Base-by-base conservation (phyloP, 495 filamentous ascomycete genomes). In the Melanomma pulvis-pyrius region DNA sequence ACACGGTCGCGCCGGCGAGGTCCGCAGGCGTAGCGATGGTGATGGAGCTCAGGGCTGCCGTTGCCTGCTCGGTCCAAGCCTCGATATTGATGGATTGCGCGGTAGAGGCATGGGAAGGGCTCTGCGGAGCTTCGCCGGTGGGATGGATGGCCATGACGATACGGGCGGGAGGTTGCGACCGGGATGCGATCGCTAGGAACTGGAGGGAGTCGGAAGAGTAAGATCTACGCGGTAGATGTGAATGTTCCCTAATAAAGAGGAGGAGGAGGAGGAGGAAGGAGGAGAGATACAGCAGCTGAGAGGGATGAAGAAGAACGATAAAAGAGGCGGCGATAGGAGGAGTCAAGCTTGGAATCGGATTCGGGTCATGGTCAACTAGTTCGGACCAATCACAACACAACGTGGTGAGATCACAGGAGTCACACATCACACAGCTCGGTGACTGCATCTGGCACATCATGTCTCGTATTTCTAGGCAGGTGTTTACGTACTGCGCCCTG, bases 31-130 rank as follows among this genome's bases (percentile, higher is more conserved):
- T 12, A 44, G 74, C 69, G 60, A 74, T 63, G 46, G 67, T 59
- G 5, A 76, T 39, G 25, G 58, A 29, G 62, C 55, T 51, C 13
- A 76, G 49, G 32, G 73, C 64, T 13, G 58, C 71, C 0, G 69
- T 68, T 21, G 74, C 67, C 36, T 70, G 63, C 54, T 74, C 68
- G 39, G 74, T 75, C 74, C 73, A 75, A 32, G 68, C 68, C 63
- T 73, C 71, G 36, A 75, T 70, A 50, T 71, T 67, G 56, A 71
- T 65, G 57, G 59, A 54, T 21, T 44, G 32, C 17, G 55, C 1
- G 11, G 30, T 28, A 22, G 51, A 13, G n/a, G 57, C 46, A 34
- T 57, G 30, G 39, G 22, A 41, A 9, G 60, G 6, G 39, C 30
- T 36, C 9, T 52, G 24, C 22, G 55, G 48, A 53, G 68, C 53